A percentile compares a stretch with the other conserved stretches of the same genome.
These are phyloP conservation scores for Ophiostoma tasmaniense DNA, from an alignment of 2,329 filamentous ascomycete genomes.

Conservation along the genomic window DNA sequence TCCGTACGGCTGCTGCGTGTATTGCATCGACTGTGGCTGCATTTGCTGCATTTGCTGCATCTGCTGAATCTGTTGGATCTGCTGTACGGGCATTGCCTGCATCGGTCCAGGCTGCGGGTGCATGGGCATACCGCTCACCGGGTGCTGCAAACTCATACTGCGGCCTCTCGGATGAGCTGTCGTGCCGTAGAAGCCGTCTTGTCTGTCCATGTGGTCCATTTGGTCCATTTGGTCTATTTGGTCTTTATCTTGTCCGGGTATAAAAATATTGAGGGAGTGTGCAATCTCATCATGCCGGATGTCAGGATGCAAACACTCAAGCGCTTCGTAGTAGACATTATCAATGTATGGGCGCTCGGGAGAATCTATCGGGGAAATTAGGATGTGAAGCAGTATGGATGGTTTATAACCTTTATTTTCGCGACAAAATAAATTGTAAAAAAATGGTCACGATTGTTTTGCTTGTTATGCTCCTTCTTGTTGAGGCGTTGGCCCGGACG, in stretches of 20 bases:
- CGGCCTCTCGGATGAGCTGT: not conserved
- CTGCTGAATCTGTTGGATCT: not conserved
- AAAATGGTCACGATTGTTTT: not conserved
- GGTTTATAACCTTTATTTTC: not conserved
- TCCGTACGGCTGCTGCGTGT: not conserved
- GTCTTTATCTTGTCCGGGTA: too few species aligned
- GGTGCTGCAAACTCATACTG: not conserved
- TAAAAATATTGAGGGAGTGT: not conserved
- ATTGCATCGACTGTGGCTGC: not conserved
- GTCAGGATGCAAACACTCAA: not conserved
- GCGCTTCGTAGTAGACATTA: not conserved
- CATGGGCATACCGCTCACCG: not conserved
- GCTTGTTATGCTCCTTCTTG: not conserved
- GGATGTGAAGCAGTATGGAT: not conserved
- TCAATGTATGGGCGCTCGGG: not conserved
- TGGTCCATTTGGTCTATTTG: not conserved
- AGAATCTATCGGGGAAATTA: not conserved
- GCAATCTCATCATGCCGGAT: not conserved
- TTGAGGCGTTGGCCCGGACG: slow-evolving; percentile 7
- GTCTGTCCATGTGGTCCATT: too few species aligned
- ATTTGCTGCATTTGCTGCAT: not conserved
- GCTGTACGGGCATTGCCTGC: not conserved
- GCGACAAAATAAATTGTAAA: not conserved
- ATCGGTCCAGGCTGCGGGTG: not conserved
- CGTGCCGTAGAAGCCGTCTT: not conserved